These are phyloP conservation scores for Xylariaceae sp. DNA, from an alignment of 2,329 filamentous ascomycete genomes.

Conservation along the genomic window DNA sequence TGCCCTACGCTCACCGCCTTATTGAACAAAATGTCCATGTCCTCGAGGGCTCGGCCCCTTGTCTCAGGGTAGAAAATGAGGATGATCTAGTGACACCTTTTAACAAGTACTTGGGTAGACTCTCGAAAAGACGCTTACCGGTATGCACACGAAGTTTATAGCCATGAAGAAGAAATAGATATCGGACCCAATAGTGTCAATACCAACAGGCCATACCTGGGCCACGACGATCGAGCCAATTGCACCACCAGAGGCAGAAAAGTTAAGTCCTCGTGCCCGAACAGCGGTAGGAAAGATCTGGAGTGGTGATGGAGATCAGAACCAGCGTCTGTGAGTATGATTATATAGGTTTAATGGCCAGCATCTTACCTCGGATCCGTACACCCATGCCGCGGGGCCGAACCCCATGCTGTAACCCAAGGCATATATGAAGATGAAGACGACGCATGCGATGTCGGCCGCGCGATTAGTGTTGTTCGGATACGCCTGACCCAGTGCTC, in stretches of 20 bases:
- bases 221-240: slow-evolving; percentile 51
- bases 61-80: slow-evolving; percentile 26
- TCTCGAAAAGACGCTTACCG: slow-evolving; percentile 24
- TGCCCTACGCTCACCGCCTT: slow-evolving; percentile 1
- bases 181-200: slow-evolving; percentile 43
- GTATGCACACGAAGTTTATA: slow-evolving; percentile 44
- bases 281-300: slow-evolving; percentile 54
- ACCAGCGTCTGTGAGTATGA: background rate
- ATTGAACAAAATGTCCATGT: slow-evolving; percentile 24
- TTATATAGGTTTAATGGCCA: background rate
- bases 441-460: slow-evolving; percentile 47
- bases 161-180: slow-evolving; percentile 57
- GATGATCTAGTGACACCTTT: slow-evolving; percentile 17
- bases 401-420: slow-evolving; percentile 56
- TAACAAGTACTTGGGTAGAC: background rate
- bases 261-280: slow-evolving; percentile 52
- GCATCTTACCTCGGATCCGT: slow-evolving; percentile 48
- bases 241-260: slow-evolving; percentile 50
- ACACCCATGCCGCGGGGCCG: slow-evolving; percentile 54
- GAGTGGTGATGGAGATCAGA: background rate
- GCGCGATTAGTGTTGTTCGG: slow-evolving; percentile 43
- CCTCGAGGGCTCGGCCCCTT: slow-evolving; percentile 22
- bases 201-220: slow-evolving; percentile 52
- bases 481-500: slow-evolving; percentile 45
- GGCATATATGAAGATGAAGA: slow-evolving; percentile 55